Percentiles rank a stretch among this genome's conserved stretches.
Evolutionary conservation across 306 rosid species (phyloP).

Genomic region (Leucaena leucocephala): DNA sequence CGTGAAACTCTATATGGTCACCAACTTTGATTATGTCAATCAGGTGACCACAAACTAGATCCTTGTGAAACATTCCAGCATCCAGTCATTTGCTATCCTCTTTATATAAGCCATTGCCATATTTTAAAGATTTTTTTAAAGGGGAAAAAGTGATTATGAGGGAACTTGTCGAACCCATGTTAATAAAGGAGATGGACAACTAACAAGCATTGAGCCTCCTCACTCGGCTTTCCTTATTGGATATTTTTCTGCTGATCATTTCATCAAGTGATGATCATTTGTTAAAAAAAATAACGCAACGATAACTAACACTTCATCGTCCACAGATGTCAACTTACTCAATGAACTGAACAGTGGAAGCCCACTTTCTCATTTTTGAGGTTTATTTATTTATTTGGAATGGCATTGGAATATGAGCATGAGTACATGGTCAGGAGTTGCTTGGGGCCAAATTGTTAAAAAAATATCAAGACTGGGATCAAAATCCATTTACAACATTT

Average conservation of each 20-base stretch:
- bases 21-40: not conserved
- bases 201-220: slow-evolving; percentile 31
- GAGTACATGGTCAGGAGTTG: too few relatives aligned
- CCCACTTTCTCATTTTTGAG: not conserved
- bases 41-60: not conserved
- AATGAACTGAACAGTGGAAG: not conserved
- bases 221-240: not conserved
- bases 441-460: too few relatives aligned
- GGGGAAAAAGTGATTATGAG: slow-evolving; percentile 15
- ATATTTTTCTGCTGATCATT: not conserved
- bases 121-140: not conserved
- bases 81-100: not conserved
- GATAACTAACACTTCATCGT: not conserved
- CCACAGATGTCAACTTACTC: not conserved
- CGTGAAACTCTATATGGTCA: not conserved
- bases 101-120: slow-evolving; percentile 9
- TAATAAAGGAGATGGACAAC: slow-evolving; percentile 11
- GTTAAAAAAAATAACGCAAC: slow-evolving; percentile 30
- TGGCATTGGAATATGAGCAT: too few relatives aligned
- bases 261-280: slow-evolving; percentile 9
- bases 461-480: too few relatives aligned
- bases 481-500: too few relatives aligned
- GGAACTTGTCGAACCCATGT: not conserved
- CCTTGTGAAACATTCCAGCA: not conserved
- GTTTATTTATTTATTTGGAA: too few relatives aligned